phyloP scores from a whole-genome alignment of 2,329 filamentous ascomycete species.

The Aspergillus persii region DNA sequence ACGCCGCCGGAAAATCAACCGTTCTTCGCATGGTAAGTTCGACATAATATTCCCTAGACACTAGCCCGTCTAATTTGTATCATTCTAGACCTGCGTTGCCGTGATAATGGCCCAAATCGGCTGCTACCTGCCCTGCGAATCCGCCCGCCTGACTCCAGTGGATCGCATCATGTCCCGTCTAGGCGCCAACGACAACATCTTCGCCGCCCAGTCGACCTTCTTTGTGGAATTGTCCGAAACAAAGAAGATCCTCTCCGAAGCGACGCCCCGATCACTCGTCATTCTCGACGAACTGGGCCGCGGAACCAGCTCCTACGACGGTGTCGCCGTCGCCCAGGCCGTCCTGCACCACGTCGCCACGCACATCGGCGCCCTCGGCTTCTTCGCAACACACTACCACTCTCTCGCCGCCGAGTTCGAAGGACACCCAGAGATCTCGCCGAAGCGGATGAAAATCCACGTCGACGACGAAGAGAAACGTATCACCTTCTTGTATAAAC shows the following conservation, averaged over 20 bases:
- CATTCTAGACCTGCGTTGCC: slow-evolving; percentile 75
- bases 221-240: slow-evolving; percentile 97
- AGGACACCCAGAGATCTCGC: slow-evolving; percentile 79
- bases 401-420: slow-evolving; percentile 89
- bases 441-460: slow-evolving; percentile 89
- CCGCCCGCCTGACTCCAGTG: slow-evolving; percentile 80
- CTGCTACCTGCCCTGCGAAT: slow-evolving; percentile 81
- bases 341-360: slow-evolving; percentile 95
- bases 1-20: slow-evolving; percentile 96
- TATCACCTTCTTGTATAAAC: slow-evolving; percentile 95
- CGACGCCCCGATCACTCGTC: slow-evolving; percentile 87
- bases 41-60: not conserved
- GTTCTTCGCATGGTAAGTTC: slow-evolving; percentile 80
- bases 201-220: slow-evolving; percentile 95
- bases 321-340: slow-evolving; percentile 92
- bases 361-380: slow-evolving; percentile 89
- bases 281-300: slow-evolving; percentile 96
- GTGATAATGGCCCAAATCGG: slow-evolving; percentile 98
- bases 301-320: slow-evolving; percentile 92
- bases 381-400: slow-evolving; percentile 98
- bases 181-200: slow-evolving; percentile 98
- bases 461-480: slow-evolving; percentile 79
- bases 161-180: slow-evolving; percentile 99
- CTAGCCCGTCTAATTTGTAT: slow-evolving; percentile 14
- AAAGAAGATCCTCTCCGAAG: slow-evolving; percentile 94